phyloP scores from a whole-genome alignment of 768 basidiomycete genomes.

The Suillus tomentosus region DNA sequence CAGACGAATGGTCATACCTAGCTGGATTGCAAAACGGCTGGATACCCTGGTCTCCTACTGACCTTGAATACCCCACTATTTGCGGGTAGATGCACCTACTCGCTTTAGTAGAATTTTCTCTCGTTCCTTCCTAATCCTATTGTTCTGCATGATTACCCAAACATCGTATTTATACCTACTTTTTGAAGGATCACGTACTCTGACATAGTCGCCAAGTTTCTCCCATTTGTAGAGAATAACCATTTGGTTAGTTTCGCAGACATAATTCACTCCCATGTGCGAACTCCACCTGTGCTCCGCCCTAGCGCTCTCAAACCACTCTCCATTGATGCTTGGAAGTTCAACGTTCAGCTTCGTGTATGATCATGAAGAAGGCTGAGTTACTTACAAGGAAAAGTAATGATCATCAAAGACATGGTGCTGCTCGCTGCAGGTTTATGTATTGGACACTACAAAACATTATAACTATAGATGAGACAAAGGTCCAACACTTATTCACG shows the following conservation, averaged over 20 bases:
- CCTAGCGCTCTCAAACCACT: neutral
- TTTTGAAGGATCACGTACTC: neutral
- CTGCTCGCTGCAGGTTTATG: no score
- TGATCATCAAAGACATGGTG: no score
- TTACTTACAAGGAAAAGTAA: no score
- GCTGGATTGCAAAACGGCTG: slow-evolving; percentile 79
- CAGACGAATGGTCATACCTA: slow-evolving; percentile 91
- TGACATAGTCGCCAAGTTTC: neutral
- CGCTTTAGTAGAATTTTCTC: no score
- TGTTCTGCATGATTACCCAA: neutral
- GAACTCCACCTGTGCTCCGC: neutral
- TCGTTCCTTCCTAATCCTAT: neutral
- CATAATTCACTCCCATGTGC: neutral
- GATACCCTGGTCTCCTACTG: slow-evolving; percentile 69
- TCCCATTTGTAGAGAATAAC: neutral
- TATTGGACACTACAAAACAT: no score
- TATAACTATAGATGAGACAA: no score
- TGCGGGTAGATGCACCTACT: slow-evolving; percentile 41
- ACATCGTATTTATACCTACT: neutral
- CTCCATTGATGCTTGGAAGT: neutral
- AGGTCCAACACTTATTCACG: no score
- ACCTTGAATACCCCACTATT: slow-evolving; percentile 58
- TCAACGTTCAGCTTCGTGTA: neutral
- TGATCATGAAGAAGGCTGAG: no score
- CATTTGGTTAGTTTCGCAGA: neutral